A percentile compares a stretch with the other conserved stretches of the same genome.
These are phyloP conservation scores for Penicillium simplicissimum DNA, from an alignment of 495 filamentous ascomycete genomes.

Conservation along the genomic window DNA sequence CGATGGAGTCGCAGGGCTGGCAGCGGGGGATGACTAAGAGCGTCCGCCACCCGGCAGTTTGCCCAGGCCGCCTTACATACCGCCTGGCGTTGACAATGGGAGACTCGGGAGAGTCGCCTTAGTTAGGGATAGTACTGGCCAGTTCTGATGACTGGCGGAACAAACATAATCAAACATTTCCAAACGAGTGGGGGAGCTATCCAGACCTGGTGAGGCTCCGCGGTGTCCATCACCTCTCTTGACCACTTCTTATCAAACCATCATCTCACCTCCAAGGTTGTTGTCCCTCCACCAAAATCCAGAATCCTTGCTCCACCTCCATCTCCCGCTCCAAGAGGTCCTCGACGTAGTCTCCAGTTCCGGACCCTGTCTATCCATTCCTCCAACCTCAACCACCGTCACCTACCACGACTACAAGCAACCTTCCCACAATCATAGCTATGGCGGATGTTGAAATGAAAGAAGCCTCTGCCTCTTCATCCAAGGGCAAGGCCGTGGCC, in stretches of 20 bases:
- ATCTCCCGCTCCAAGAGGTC: constrained; percentile 6
- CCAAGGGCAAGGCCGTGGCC: constrained; percentile 62
- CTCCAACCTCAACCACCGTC: constrained; percentile 4
- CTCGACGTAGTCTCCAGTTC: constrained; percentile 3
- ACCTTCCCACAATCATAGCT: constrained; percentile 4
- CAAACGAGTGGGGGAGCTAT: constrained; percentile 17
- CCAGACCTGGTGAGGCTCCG: constrained; percentile 1
- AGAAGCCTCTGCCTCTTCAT: constrained; percentile 62
- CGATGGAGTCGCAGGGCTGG: constrained; percentile 17
- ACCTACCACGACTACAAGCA: constrained; percentile 5
- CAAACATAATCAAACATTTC: constrained; percentile 12
- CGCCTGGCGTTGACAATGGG: not conserved
- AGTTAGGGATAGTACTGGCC: not conserved
- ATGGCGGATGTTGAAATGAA: constrained; percentile 99
- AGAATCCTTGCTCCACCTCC: not conserved
- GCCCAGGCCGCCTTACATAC: not conserved
- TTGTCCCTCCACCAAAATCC: not conserved
- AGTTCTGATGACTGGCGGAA: too few relatives aligned
- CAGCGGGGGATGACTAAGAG: constrained; percentile 28
- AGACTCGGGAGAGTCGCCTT: not conserved
- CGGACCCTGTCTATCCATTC: not conserved
- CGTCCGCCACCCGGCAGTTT: constrained; percentile 17
- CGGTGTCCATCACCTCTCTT: not conserved
- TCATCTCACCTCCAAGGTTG: constrained; percentile 7
- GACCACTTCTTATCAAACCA: not conserved